Conservation (phyloP, 139 green algal genomes). For the Chlamydomonas asymmetrica region DNA sequence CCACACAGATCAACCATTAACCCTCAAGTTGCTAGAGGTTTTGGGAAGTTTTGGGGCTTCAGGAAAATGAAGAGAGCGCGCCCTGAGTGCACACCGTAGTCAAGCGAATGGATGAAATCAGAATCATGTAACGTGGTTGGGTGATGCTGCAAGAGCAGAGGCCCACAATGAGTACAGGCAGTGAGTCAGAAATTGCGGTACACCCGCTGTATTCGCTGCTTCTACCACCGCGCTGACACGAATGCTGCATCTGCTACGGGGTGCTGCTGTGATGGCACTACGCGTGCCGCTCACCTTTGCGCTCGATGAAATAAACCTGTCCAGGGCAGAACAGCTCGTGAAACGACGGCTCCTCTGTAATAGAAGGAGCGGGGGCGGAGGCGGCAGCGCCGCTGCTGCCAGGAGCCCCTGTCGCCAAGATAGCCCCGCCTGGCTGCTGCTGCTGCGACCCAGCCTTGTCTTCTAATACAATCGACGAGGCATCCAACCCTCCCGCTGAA, state of each 20-base stretch:
- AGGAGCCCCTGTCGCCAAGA: neutral
- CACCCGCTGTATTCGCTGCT: too few species aligned
- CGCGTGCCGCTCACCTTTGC: conserved; percentile 1
- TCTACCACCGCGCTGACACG: neutral
- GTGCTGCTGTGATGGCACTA: too few species aligned
- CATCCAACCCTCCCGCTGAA: neutral
- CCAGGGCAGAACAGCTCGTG: conserved; percentile 7
- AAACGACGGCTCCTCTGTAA: too few species aligned
- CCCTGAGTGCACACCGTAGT: neutral
- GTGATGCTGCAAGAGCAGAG: neutral
- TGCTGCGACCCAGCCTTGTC: neutral
- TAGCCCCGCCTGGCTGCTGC: neutral
- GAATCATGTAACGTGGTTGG: neutral
- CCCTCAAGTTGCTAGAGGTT: too few species aligned
- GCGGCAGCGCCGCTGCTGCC: too few species aligned
- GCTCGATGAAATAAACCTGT: conserved; percentile 11
- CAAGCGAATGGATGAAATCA: neutral
- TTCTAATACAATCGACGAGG: neutral
- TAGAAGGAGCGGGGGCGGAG: neutral
- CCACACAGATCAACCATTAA: too few species aligned
- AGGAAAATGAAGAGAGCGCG: neutral
- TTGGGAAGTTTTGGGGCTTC: too few species aligned
- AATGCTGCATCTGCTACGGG: too few species aligned
- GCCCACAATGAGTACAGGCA: neutral
- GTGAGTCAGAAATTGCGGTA: neutral